Conservation (phyloP, 176 grass and related monocot species). For the Ensete ventricosum region DNA sequence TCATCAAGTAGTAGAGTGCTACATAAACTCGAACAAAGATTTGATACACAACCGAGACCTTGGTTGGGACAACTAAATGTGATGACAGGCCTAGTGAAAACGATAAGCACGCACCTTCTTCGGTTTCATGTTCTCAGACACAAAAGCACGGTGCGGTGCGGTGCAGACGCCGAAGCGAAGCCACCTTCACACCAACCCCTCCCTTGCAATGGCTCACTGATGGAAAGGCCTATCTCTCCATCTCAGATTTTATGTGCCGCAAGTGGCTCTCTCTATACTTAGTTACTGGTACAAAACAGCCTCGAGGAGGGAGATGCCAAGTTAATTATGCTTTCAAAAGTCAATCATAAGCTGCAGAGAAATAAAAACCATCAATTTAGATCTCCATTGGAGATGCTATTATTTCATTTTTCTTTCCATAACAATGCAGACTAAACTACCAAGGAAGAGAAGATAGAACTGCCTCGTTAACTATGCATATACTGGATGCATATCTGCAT, state of each 20-base stretch:
- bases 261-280: no score
- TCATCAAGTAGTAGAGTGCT: not conserved
- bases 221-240: not conserved
- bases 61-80: not conserved
- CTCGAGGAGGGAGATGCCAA: no score
- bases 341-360: not conserved
- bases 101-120: not conserved
- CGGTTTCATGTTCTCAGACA: not conserved
- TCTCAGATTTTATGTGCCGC: no score
- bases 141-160: not conserved
- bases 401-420: not conserved
- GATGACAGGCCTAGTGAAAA: not conserved
- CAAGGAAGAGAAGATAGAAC: not conserved
- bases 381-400: not conserved
- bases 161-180: not conserved
- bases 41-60: not conserved
- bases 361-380: not conserved
- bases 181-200: not conserved
- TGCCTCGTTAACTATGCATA: no score
- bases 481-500: no score
- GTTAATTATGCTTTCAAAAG: not conserved
- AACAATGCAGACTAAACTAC: not conserved
- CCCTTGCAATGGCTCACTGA: not conserved
- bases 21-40: not conserved
- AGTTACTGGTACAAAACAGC: no score